Percentiles rank a stretch among this genome's conserved stretches.
phyloP scores from a whole-genome alignment of 1,284 basidiomycete species.

The Erythrobasidium hasegawianum region DNA sequence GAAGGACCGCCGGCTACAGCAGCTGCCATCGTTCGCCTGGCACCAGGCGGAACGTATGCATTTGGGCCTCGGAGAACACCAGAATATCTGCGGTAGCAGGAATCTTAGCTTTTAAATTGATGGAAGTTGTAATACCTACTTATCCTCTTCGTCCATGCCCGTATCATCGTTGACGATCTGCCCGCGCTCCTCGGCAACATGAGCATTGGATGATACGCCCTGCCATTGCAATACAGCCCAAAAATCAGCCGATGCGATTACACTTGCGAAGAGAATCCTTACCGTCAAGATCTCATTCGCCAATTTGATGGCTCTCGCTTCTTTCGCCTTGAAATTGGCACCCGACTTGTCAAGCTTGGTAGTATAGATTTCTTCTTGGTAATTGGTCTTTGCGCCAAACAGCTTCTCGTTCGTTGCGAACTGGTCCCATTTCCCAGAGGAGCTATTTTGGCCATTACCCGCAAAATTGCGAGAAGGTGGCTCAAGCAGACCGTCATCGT shows the following conservation, averaged over 20 bases:
- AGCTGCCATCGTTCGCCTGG: conserved; percentile 55
- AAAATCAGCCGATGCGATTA: no score
- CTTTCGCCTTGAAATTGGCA: conserved; percentile 81
- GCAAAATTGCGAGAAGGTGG: conserved; percentile 36
- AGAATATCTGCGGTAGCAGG: conserved; percentile 63
- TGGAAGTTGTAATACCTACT: conserved; percentile 54
- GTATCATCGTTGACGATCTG: conserved; percentile 62
- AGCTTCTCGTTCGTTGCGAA: conserved; percentile 89
- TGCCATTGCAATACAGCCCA: conserved; percentile 47
- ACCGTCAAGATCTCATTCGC: conserved; percentile 81
- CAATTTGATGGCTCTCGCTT: conserved; percentile 78
- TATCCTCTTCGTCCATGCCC: conserved; percentile 88
- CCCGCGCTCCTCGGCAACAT: conserved; percentile 86
- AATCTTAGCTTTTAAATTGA: background rate
- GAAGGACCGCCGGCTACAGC: conserved; percentile 34
- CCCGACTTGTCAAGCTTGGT: conserved; percentile 83
- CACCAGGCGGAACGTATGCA: conserved; percentile 89
- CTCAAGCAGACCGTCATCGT: conserved; percentile 68
- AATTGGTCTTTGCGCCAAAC: conserved; percentile 87
- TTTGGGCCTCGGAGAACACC: conserved; percentile 82
- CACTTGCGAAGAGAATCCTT: background rate
- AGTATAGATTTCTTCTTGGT: conserved; percentile 92
- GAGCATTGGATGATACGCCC: conserved; percentile 69
- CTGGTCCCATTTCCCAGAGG: conserved; percentile 75
- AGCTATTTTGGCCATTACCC: background rate